Conservation (phyloP, 805 yeast species). For the Lipomyces sp. region DNA sequence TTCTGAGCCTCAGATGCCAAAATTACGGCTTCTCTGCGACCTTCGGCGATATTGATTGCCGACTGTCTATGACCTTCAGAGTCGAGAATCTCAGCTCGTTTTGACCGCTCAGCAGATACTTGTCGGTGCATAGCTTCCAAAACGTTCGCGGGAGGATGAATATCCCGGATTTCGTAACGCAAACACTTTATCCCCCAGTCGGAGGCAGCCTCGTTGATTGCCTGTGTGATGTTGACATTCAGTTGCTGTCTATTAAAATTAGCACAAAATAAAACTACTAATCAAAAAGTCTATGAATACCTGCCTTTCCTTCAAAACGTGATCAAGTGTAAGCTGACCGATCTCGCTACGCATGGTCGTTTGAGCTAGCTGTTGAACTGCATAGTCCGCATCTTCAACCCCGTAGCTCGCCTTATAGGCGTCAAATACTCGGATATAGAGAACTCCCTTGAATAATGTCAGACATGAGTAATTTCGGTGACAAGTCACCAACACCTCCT, state of each 20-base stretch:
- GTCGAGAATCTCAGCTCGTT: constrained; percentile 84
- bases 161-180: constrained; percentile 85
- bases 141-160: constrained; percentile 84
- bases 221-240: constrained; percentile 73
- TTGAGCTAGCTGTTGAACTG: constrained; percentile 83
- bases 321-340: constrained; percentile 79
- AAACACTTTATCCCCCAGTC: constrained; percentile 87
- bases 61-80: constrained; percentile 83
- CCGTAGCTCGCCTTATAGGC: constrained; percentile 87
- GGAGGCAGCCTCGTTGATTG: constrained; percentile 79
- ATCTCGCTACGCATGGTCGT: constrained; percentile 91
- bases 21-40: constrained; percentile 70
- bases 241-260: constrained; percentile 52
- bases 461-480: constrained; percentile 4
- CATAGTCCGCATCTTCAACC: constrained; percentile 85
- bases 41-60: constrained; percentile 82
- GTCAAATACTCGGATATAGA: constrained; percentile 76
- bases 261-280: not conserved
- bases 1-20: constrained; percentile 76
- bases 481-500: not conserved
- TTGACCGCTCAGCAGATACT: constrained; percentile 83
- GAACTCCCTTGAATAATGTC: constrained; percentile 56
- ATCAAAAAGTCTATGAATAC: not conserved
- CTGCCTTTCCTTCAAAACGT: constrained; percentile 71
- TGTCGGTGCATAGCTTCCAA: constrained; percentile 91